Base-by-base conservation (phyloP, 257 asterid species). In the Linaria vulgaris region DNA sequence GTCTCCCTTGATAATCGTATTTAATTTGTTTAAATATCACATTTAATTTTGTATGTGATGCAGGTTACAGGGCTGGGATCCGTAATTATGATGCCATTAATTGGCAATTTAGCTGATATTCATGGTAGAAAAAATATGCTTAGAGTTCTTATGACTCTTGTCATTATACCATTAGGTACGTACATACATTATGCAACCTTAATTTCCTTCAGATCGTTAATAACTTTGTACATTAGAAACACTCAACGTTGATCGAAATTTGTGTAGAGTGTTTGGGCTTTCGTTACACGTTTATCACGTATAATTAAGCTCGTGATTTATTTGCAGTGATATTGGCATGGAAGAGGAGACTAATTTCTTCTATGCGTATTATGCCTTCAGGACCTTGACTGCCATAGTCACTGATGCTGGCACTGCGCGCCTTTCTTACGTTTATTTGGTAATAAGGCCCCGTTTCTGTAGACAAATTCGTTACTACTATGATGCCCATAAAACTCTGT, bases 11-110 rank as follows among this genome's bases (percentile, higher is more conserved):
- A 6, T 30, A 30, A n/a, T n/a, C 6, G 37, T 30, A 2, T 30
- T 30, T 30, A 30, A 2, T 30, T 2, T 30, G 6, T 30, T 30
- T 6, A 30, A 30, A 30, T 3, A 3, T 30, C n/a, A n/a, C n/a
- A n/a, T n/a, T n/a, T n/a, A n/a, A n/a, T n/a, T n/a, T 34, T 34
- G 41, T 7, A 3, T 10, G 4, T 49, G 16, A 12, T 72, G 52
- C 79, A 81, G 90, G 72, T 83, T 47, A 71, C 69, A 30, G 90
- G 90, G 14, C 17, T 83, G 38, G 90, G 82, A n/a, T 68, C 84
- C 21, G 78, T 81, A 61, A 51, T 84, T 58, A 7, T 79, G 81
- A 84, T 80, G 88, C 88, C 91, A 20, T 58, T 84, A 17, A 67
- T 84, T 14, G 91, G 91, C 1, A 82, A 66, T 44, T 47, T 84